Evolutionary conservation across 2,329 filamentous ascomycete species (phyloP).

Genomic region (Cucurbitaria berberidis): DNA sequence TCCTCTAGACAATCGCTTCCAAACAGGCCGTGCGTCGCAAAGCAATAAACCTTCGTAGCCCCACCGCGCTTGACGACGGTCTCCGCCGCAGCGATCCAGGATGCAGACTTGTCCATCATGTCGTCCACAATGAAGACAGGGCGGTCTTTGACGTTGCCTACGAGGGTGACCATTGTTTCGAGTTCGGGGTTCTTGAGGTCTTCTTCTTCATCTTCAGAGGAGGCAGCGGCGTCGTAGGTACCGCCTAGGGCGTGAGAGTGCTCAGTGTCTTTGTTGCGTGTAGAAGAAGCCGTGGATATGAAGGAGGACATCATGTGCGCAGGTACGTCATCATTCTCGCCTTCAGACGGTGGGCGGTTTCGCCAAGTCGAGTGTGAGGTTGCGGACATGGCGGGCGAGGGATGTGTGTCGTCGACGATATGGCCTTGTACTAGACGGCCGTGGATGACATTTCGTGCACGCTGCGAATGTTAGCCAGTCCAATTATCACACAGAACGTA

Average conservation of each 20-base stretch:
- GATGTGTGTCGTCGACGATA: constrained; percentile 91
- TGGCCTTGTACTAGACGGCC: constrained; percentile 92
- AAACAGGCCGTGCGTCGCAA: constrained; percentile 95
- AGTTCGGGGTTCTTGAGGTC: constrained; percentile 78
- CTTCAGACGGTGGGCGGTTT: constrained; percentile 52
- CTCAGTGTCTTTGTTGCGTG: constrained; percentile 41
- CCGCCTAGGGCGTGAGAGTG: constrained; percentile 79
- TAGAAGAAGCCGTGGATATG: constrained; percentile 78
- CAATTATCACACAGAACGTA: not conserved
- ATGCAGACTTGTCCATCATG: constrained; percentile 97
- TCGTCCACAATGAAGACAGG: constrained; percentile 96
- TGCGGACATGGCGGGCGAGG: constrained; percentile 72
- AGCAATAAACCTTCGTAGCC: constrained; percentile 94
- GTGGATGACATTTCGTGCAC: constrained; percentile 87
- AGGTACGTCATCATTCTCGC: constrained; percentile 61
- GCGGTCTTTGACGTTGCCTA: constrained; percentile 87
- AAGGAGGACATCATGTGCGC: constrained; percentile 85
- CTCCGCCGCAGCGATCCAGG: constrained; percentile 97
- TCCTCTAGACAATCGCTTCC: constrained; percentile 88
- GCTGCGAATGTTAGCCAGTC: constrained; percentile 47
- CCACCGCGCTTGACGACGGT: constrained; percentile 91
- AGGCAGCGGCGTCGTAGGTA: constrained; percentile 80
- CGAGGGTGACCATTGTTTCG: constrained; percentile 96
- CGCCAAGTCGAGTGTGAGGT: constrained; percentile 64
- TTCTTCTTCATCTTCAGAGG: constrained; percentile 92